A percentile compares a stretch with the other conserved stretches of the same genome.
Evolutionary conservation across 1,284 basidiomycete genomes (phyloP).

Genomic region (Ustilago trichophora): DNA sequence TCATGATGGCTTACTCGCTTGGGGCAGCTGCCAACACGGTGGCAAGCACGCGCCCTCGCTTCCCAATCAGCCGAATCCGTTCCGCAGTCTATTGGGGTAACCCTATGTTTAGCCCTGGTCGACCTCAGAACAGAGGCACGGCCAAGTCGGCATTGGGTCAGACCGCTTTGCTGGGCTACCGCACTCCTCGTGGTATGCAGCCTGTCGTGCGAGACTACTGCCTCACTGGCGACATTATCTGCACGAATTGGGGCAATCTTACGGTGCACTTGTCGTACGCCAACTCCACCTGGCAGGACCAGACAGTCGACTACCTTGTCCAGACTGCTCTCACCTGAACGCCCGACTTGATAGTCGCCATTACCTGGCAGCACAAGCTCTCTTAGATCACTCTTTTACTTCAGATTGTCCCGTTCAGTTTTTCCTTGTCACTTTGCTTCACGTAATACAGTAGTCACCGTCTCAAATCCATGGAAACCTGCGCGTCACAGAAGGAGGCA

Average conservation of each 20-base stretch:
- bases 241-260: conserved; percentile 6
- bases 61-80: conserved; percentile 10
- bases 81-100: conserved; percentile 15
- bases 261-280: conserved; percentile 18
- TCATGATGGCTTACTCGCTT: conserved; percentile 34
- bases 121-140: conserved; percentile 20
- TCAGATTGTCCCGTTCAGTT: too few species aligned
- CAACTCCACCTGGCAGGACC: conserved; percentile 12
- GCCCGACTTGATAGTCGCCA: too few species aligned
- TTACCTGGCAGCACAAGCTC: too few species aligned
- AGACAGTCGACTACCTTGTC: conserved; percentile 23
- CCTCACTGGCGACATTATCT: conserved; percentile 11
- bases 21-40: conserved; percentile 18
- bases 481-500: too few species aligned
- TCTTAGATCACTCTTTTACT: too few species aligned
- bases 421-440: too few species aligned
- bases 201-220: conserved; percentile 20
- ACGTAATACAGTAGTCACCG: not conserved
- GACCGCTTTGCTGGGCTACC: conserved; percentile 13
- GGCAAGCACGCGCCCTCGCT: conserved; percentile 21
- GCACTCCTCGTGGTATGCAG: conserved; percentile 24
- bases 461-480: too few species aligned
- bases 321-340: conserved; percentile 11
- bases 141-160: conserved; percentile 16
- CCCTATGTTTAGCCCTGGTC: conserved; percentile 4